Percentiles rank a stretch among this genome's conserved stretches.
These are phyloP conservation scores for Fusarium concolor DNA, from an alignment of 2,329 filamentous ascomycete genomes.

Conservation along the genomic window DNA sequence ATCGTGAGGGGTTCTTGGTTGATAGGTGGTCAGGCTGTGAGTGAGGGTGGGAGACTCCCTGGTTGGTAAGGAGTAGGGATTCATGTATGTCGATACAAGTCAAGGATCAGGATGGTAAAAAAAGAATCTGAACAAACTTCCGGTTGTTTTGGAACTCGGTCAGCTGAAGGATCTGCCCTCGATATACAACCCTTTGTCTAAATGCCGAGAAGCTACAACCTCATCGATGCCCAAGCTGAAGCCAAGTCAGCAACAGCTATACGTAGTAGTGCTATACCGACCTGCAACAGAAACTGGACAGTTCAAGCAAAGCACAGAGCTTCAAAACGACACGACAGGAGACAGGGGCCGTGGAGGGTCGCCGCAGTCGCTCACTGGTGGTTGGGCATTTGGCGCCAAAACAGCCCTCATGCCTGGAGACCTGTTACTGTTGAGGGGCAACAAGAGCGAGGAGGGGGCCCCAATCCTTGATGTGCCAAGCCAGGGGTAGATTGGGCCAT, in stretches of 20 bases:
- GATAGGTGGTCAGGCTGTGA: background rate
- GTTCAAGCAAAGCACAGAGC: constrained; percentile 7
- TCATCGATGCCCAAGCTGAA: constrained; percentile 33
- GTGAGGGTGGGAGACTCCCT: background rate
- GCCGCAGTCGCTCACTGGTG: constrained; percentile 29
- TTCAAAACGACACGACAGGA: constrained; percentile 19
- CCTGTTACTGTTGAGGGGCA: constrained; percentile 25
- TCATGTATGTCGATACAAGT: background rate
- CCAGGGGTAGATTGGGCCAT: constrained; percentile 42
- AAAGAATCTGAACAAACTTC: constrained; percentile 12
- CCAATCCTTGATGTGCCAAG: constrained; percentile 28
- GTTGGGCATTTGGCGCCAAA: constrained; percentile 18
- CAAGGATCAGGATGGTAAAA: constrained; percentile 6
- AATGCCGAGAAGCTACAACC: constrained; percentile 21
- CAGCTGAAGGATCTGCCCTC: constrained; percentile 19
- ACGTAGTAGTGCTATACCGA: background rate
- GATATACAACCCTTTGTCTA: constrained; percentile 3
- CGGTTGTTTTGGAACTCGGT: constrained; percentile 29
- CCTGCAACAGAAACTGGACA: background rate
- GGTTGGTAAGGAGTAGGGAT: constrained; percentile 1
- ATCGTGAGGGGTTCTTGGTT: constrained; percentile 15
- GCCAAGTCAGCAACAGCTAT: constrained; percentile 10
- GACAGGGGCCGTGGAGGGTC: constrained; percentile 30
- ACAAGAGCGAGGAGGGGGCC: constrained; percentile 12
- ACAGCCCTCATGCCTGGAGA: constrained; percentile 27